Evolutionary conservation across 164 flowering plant genomes (phyloP), one percentile per base, ranked within the genome.

Genomic region (Annona squamosa): DNA sequence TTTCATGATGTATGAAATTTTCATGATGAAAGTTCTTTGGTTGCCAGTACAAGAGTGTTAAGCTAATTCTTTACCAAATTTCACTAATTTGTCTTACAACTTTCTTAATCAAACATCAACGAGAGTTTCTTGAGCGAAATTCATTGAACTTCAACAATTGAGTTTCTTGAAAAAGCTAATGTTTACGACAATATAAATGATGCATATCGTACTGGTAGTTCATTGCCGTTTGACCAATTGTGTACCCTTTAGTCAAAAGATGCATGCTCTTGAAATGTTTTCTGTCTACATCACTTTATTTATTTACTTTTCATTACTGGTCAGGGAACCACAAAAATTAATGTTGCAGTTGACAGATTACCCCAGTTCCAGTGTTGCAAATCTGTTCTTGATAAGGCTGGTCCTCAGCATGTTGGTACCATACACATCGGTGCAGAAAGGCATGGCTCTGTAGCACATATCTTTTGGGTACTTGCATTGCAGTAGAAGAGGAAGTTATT

Each of bases 371-470:
- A 77, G 12, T 86, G 93, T 77, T 93, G 97, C 86, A 84, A 88
- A 48, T 64, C 82, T 63, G 77, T 75, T 72, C 75, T 83, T 80
- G 77, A 75, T 9, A 84, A 82, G 76, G 87, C 87, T 61, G 97
- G 99, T 67, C 98, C 97, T 73, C 87, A 93, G 78, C 99, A 93
- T 83, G 72, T 85, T 73, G 99, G 98, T 17, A 96, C 99, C 68
- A 96, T 93, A 82, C 99, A 93, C 77, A 90, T 96, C 72, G 99
- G 97, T 80, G 81, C 95, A 67, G 98, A 96, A 83, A 93, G 91
- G 98, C 88, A 82, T 12, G 13, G 59, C 59, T 52, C 13, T 52
- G 10, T 2, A 10, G 13, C 67, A 64, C 47, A 16, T 43, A 17
- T 43, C 43, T 42, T 42, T 43, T n/a, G 45, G 45, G 16, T 41